Evolutionary conservation across 2,329 filamentous ascomycete species (phyloP), one percentile per base, ranked within the genome.

Genomic region (Aspergillus amoenus): DNA sequence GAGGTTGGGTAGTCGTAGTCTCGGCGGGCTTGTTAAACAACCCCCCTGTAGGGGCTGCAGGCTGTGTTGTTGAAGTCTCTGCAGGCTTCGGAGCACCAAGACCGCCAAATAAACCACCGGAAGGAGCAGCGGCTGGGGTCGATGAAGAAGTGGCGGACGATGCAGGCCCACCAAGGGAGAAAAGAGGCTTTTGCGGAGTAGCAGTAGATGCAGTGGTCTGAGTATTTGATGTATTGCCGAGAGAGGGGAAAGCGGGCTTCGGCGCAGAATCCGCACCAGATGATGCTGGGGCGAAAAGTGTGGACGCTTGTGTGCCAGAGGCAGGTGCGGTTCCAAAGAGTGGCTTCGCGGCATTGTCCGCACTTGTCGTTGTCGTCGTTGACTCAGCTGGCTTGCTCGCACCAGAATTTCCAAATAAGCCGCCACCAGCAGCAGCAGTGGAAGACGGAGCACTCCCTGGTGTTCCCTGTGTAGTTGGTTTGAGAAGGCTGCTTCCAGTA

Each of bases 121-220:
- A 56, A 37, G 71, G 62, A 60, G 71, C 66, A 27, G 69, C 59
- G 12, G 70, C 66, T 15, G 70, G 68, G 12, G 71, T 70, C 18
- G 70, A 64, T 11, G 71, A 70, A 22, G 67, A 64, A 15, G 68
- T 64, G 56, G 69, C 62, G 3, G 70, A 69, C 5, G 71, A 65
- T 47, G 72, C 64, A 32, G 70, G 53, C 18, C 63, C 65, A 8
- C 70, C 70, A 22, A 70, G 50, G 24, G 68, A 65, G 59, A 75
- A 75, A n/a, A 68, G 53, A 42, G 71, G 61, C 54, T 73, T 73
- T 60, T 72, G 69, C 13, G 71, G 69, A 37, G 71, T 70, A 24
- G 70, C 64, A 27, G 68, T 64, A 32, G 72, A 69, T 40, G 70
- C 56, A 18, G 66, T 60, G 15, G 68, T 62, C 46, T 62, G 60